Base-by-base conservation (phyloP, 2,329 filamentous ascomycete genomes). In the Penicillium brasilianum region DNA sequence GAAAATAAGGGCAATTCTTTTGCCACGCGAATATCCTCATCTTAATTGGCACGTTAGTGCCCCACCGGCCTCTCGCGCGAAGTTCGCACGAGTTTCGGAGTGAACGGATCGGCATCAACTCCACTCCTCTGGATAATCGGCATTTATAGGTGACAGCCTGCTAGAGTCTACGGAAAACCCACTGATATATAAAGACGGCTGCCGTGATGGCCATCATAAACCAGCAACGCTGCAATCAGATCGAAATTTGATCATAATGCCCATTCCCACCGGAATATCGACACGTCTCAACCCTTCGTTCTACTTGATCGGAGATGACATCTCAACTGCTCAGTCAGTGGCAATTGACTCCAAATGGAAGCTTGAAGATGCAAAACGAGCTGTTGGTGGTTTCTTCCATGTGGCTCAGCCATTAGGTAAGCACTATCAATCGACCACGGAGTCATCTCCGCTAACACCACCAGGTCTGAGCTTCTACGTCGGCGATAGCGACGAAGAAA, bases 251-350 rank as follows among this genome's bases (percentile, higher is more conserved):
- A 13, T 25, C 36, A 48, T 57, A 55, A 63, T 65, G 55, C 59
- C 64, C 53, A 52, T 52, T 53, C 50, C 59, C 62, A 56, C 37
- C 41, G 36, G n/a, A n/a, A 48, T 10, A 48, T 39, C 41, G 46
- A 1, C 20, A 46, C 25, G 28, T 16, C 30, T 34, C 28, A 50
- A 9, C 10, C 39, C 20, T 28, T 55, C 59, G 3, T 66, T 67
- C 60, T 67, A 67, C 41, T 55, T 67, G 55, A 57, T 69, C 14
- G 66, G 66, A 5, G 60, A 69, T 41, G 65, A 67, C 20, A 32
- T 62, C 3, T 53, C 62, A 22, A 58, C 25, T 72, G 69, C 85
- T 6, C 28, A 50, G 28, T 20, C 16, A 8, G 48, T 50, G 2
- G 34, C 8, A 18, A 7, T 50, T 34, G 48, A 50, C 16, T 3